Evolutionary conservation across 257 asterid species (phyloP).

Genomic region (Rauvolfia tetraphylla): DNA sequence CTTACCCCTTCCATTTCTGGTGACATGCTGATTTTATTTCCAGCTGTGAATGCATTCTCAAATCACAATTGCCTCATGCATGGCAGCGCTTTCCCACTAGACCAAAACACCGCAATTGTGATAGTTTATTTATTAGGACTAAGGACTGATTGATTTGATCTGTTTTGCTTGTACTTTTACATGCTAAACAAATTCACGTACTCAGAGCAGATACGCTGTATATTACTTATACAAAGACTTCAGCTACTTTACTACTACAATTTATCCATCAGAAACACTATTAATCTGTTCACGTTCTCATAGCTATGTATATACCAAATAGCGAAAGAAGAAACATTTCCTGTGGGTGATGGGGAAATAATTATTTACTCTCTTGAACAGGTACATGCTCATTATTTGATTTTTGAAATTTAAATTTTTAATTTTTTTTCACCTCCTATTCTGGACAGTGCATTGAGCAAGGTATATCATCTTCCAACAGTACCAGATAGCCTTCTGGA

Average conservation of each 20-base stretch:
- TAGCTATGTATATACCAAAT: neutral
- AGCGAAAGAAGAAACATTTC: neutral
- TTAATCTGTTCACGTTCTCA: neutral
- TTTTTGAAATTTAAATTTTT: neutral
- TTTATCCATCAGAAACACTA: neutral
- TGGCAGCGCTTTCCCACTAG: neutral
- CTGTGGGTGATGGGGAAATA: neutral
- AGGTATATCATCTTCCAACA: slow-evolving; percentile 45
- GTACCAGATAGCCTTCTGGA: slow-evolving; percentile 27
- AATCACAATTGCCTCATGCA: neutral
- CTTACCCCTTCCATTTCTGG: no score
- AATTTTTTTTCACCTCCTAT: neutral
- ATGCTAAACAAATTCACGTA: neutral
- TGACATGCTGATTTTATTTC: neutral
- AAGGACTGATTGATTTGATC: neutral
- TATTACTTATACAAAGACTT: neutral
- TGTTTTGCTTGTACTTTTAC: neutral
- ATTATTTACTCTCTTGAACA: neutral
- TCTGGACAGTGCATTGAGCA: slow-evolving; percentile 68
- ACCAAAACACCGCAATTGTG: neutral
- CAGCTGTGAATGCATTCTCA: neutral
- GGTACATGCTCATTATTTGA: neutral
- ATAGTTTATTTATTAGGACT: neutral
- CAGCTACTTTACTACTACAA: neutral
- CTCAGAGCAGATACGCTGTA: neutral